Conservation (phyloP, 2,329 filamentous ascomycete species). For the Paecilomyces sp. region DNA sequence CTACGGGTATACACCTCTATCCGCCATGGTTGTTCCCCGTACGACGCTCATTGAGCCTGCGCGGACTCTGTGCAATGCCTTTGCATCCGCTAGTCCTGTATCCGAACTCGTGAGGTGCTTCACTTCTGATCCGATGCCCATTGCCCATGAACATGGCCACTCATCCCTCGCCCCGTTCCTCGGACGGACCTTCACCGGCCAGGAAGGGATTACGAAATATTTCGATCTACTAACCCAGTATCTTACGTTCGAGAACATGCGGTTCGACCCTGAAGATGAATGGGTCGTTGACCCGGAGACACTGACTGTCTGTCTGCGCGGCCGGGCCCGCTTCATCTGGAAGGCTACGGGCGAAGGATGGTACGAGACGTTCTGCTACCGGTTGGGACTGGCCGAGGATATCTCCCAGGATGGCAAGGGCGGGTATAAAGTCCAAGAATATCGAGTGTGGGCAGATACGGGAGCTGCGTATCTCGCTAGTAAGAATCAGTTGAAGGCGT, state of each 20-base stretch:
- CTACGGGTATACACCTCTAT: not conserved
- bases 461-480: slow-evolving; percentile 37
- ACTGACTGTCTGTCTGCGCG: slow-evolving; percentile 26
- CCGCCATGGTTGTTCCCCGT: slow-evolving; percentile 5
- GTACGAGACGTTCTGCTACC: slow-evolving; percentile 36
- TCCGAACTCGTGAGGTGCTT: slow-evolving; percentile 26
- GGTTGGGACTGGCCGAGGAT: slow-evolving; percentile 27
- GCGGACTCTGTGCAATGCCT: slow-evolving; percentile 21
- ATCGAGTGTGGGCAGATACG: slow-evolving; percentile 39
- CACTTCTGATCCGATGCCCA: slow-evolving; percentile 18
- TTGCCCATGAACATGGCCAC: slow-evolving; percentile 35
- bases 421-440: slow-evolving; percentile 28
- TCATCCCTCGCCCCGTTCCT: slow-evolving; percentile 34
- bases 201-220: slow-evolving; percentile 26
- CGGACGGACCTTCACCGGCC: slow-evolving; percentile 33
- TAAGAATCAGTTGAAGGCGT: slow-evolving; percentile 13
- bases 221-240: slow-evolving; percentile 25
- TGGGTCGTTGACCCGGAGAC: slow-evolving; percentile 31
- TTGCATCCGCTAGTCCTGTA: slow-evolving; percentile 18
- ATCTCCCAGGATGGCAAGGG: slow-evolving; percentile 1
- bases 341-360: slow-evolving; percentile 28
- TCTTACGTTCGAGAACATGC: slow-evolving; percentile 29
- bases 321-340: slow-evolving; percentile 26
- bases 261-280: slow-evolving; percentile 24
- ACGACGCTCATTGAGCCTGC: slow-evolving; percentile 17